A percentile compares a stretch with the other conserved stretches of the same genome.
Conservation (phyloP, 2,329 filamentous ascomycete genomes). For the Xenoacremonium recifei region DNA sequence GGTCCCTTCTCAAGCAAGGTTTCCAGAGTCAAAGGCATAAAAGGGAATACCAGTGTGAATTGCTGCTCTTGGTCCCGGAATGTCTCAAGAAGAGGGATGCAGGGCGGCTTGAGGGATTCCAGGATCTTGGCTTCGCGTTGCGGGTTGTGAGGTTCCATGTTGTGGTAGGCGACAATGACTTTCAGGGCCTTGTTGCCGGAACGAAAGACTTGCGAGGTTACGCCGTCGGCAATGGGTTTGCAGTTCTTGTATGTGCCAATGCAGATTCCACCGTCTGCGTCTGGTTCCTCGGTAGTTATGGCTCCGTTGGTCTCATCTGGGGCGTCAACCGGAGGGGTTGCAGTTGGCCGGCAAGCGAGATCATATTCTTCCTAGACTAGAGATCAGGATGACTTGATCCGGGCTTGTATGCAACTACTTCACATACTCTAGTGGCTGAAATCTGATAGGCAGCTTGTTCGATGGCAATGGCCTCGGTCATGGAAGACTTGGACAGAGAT, state of each 20-base stretch:
- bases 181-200: constrained; percentile 70
- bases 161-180: constrained; percentile 72
- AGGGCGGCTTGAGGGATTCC: constrained; percentile 50
- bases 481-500: constrained; percentile 27
- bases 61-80: constrained; percentile 70
- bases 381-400: constrained; percentile 23
- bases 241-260: constrained; percentile 57
- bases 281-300: constrained; percentile 7
- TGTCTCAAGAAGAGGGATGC: constrained; percentile 68
- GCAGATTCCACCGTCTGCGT: constrained; percentile 33
- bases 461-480: constrained; percentile 55
- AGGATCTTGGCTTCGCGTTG: constrained; percentile 77
- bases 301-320: not conserved
- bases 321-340: constrained; percentile 9
- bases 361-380: constrained; percentile 57
- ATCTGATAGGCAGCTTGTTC: constrained; percentile 64
- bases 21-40: constrained; percentile 70
- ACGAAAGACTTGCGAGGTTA: constrained; percentile 83
- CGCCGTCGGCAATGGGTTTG: constrained; percentile 59
- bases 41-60: constrained; percentile 83
- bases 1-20: constrained; percentile 57
- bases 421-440: constrained; percentile 56
- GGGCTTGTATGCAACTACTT: constrained; percentile 4
- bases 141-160: constrained; percentile 80
- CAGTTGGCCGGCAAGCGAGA: constrained; percentile 35